Percentiles rank a stretch among this genome's conserved stretches.
These are phyloP conservation scores for Trichoderma aggressivum DNA, from an alignment of 2,329 filamentous ascomycete genomes.

Conservation along the genomic window DNA sequence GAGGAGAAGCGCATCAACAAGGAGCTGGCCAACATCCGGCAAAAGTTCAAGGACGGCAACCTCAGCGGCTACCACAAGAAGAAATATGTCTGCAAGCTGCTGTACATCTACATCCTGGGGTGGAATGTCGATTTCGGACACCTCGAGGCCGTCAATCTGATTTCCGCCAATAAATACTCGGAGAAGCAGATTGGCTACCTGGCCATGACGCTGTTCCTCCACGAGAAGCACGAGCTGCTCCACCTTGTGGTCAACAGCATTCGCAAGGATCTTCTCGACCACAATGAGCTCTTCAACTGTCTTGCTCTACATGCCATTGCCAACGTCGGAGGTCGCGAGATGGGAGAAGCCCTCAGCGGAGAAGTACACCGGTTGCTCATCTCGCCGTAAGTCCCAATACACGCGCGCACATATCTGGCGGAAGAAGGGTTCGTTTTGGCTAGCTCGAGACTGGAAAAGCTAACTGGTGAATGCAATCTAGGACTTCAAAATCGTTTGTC, in stretches of 20 bases:
- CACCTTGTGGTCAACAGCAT: slow-evolving; percentile 98
- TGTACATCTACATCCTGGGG: slow-evolving; percentile 98
- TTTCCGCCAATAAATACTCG: slow-evolving; percentile 94
- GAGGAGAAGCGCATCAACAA: slow-evolving; percentile 99
- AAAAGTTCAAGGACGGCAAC: slow-evolving; percentile 96
- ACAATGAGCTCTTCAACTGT: slow-evolving; percentile 97
- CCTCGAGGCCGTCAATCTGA: slow-evolving; percentile 95
- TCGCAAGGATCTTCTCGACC: slow-evolving; percentile 87
- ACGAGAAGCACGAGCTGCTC: slow-evolving; percentile 93
- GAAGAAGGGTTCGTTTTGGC: background rate
- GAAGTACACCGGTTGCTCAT: slow-evolving; percentile 94
- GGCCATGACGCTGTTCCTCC: slow-evolving; percentile 93
- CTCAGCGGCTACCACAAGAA: slow-evolving; percentile 98
- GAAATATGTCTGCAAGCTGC: slow-evolving; percentile 99
- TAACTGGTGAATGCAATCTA: slow-evolving; percentile 22
- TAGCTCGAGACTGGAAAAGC: background rate
- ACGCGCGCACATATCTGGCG: background rate
- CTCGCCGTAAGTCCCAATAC: slow-evolving; percentile 67
- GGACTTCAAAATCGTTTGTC: slow-evolving; percentile 86
- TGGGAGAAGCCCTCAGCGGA: slow-evolving; percentile 87
- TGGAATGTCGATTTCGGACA: slow-evolving; percentile 99
- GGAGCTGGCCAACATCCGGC: slow-evolving; percentile 94
- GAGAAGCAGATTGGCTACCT: slow-evolving; percentile 99
- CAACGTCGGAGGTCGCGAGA: slow-evolving; percentile 93
- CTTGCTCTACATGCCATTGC: slow-evolving; percentile 95